Base-by-base conservation (phyloP, 225 moss, liverwort and hornwort species). In the Lunularia cruciata region DNA sequence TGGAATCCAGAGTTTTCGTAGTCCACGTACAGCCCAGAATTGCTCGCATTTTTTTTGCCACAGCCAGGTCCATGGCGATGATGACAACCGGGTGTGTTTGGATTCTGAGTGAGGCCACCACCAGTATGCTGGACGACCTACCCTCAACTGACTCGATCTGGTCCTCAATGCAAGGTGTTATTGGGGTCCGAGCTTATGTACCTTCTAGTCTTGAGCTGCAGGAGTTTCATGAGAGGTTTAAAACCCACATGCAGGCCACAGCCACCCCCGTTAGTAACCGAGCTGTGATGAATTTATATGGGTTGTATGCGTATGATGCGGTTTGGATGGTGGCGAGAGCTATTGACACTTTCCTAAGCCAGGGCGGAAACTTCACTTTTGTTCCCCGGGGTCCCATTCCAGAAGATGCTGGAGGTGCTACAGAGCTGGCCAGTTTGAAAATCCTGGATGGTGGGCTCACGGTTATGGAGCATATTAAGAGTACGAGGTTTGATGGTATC, bases 1-100 rank as follows among this genome's bases (percentile, higher is more conserved):
- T 88, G 83, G 88, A 96, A 64, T 82, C 95, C 5, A 78, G 95
- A 12, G 89, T 96, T 43, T 86, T 87, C 43, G 83, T 92, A 2
- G 81, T 96, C 33, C 90, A 96, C 43, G 68, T 96, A 76, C 87
- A 84, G 14, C 83, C 83, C 20, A 78, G 33, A 3, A 3, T 89
- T 6, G 95, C 80, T 12, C 85, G 89, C 11, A 63, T 74, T 57
- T 72, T 96, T 38, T 78, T 96, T 62, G 5, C 78, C 13, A 82
- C 87, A 66, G 95, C 92, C 6, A 56, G 86, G 48, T 78, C 79
- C 78, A 48, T 96, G 28, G 72, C 78, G 31, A 88, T 96, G 95
- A 40, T 87, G 57, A 71, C 83, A 1, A n/a, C 79, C 0, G 92
- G 87, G 16, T 90, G 83, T 62, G 92, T 92, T 25, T 96, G 95